Evolutionary conservation across 1,284 basidiomycete genomes (phyloP), one percentile per base, ranked within the genome.

Genomic region (Austropuccinia psidii): DNA sequence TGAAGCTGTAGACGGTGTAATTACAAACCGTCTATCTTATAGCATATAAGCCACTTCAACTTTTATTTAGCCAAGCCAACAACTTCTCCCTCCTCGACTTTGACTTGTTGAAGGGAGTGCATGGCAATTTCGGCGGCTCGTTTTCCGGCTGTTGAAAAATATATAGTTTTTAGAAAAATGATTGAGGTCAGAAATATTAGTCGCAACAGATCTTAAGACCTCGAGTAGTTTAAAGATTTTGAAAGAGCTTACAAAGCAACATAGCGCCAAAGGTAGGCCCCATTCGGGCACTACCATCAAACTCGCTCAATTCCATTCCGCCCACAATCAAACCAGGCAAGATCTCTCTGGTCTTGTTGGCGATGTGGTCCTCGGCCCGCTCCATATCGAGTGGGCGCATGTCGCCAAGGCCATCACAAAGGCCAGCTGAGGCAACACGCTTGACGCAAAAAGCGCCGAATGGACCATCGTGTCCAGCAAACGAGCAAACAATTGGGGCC

Each of bases 391-490:
- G 77, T 1, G 79, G 81, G 21, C 87, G 83, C 90, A 91, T 92
- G 81, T 91, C 90, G 2, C 89, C 90, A 39, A 91, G 84, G 80
- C 89, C 87, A 80, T 88, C 87, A 77, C 89, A 82, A 75, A 91
- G 82, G 21, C 90, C 90, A 45, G 87, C 85, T 76, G 87, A 88
- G 70, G 89, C 89, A 74, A 92, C 84, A 43, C 90, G 85, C 82
- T 91, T 92, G 75, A 90, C 90, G 39, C 86, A 88, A 82, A 91
- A 92, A 2, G 90, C 90, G 50, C 90, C 90, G 86, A 91, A 90
- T 0, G 89, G 89, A 0, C 90, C 90, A 77, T 91, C 90, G 66
- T 78, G 78, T 0, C 79, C 79, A 0, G 77, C 76, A 47, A 80
- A 80, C 9, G 80, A 81, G 57, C 77, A 77, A 76, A 90, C 82